Evolutionary conservation across 306 rosid genomes (phyloP), one percentile per base, ranked within the genome.

Genomic region (Gynostemma pentaphyllum): DNA sequence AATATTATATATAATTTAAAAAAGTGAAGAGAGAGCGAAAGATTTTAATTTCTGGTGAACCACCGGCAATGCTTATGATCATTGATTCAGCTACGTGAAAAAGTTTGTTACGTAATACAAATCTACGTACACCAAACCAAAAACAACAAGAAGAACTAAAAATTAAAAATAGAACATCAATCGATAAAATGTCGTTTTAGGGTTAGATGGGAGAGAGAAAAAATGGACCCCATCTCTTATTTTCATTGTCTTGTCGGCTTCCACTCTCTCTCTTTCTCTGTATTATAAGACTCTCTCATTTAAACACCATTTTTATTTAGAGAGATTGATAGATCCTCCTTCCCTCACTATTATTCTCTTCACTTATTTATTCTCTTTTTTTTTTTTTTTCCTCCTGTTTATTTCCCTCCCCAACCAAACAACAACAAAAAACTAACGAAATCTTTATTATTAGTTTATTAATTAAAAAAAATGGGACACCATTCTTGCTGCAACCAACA

Each of bases 401-500:
- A n/a, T n/a, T n/a, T n/a, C n/a, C n/a, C n/a, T n/a, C n/a, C n/a
- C n/a, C n/a, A n/a, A n/a, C n/a, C n/a, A n/a, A n/a, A n/a, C n/a
- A n/a, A n/a, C n/a, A n/a, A n/a, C n/a, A n/a, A n/a, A n/a, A n/a
- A n/a, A n/a, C n/a, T n/a, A n/a, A n/a, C n/a, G n/a, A n/a, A n/a
- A n/a, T n/a, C n/a, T n/a, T n/a, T n/a, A n/a, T n/a, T n/a, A n/a
- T n/a, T n/a, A n/a, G n/a, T n/a, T n/a, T n/a, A n/a, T n/a, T n/a
- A n/a, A n/a, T n/a, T n/a, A n/a, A n/a, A n/a, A 57, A 9, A 19
- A 12, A 87, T 92, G 98, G 96, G 98, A 42, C 98, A 88, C 69
- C 98, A 92, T 73, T 88, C 96, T 52, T 92, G 98, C 85, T 92
- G 98, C 80, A 92, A 92, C 79, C 96, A 92, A 68, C 96, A 88